phyloP scores from a whole-genome alignment of 352 stramenopile species.

The Phytophthora rubi region DNA sequence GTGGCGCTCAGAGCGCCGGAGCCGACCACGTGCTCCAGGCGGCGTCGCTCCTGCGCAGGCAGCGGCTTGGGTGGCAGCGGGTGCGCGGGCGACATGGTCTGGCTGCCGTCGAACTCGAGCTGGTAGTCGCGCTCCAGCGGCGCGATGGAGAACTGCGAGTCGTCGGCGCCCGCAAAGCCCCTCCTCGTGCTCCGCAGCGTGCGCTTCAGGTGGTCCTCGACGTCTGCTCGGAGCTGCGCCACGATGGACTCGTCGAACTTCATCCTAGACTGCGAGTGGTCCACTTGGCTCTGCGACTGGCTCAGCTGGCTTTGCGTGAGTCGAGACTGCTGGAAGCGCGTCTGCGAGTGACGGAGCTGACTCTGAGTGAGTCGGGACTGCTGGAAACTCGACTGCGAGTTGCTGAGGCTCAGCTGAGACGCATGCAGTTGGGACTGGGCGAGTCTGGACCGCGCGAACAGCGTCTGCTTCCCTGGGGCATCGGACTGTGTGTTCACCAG shows the following conservation, averaged over 20 bases:
- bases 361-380: slow-evolving; percentile 9
- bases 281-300: slow-evolving; percentile 9
- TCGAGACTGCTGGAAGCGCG: slow-evolving; percentile 13
- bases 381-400: slow-evolving; percentile 5
- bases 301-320: slow-evolving; percentile 21
- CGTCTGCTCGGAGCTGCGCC: slow-evolving; percentile 34
- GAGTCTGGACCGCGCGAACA: slow-evolving; percentile 33
- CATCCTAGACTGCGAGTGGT: slow-evolving; percentile 13
- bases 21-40: slow-evolving; percentile 51
- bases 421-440: slow-evolving; percentile 28
- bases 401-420: slow-evolving; percentile 8
- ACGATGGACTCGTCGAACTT: slow-evolving; percentile 34
- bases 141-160: slow-evolving; percentile 44
- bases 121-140: slow-evolving; percentile 55
- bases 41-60: slow-evolving; percentile 40
- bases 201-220: slow-evolving; percentile 38
- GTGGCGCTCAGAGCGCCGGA: slow-evolving; percentile 46
- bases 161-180: slow-evolving; percentile 26
- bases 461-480: slow-evolving; percentile 1
- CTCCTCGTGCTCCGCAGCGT: slow-evolving; percentile 30
- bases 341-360: not conserved
- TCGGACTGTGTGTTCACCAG: slow-evolving; percentile 32
- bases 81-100: slow-evolving; percentile 46
- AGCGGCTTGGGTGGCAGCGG: slow-evolving; percentile 52
- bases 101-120: slow-evolving; percentile 50